A percentile compares a stretch with the other conserved stretches of the same genome.
These are phyloP conservation scores for Hamamelis virginiana DNA, from an alignment of 164 flowering plant genomes.

Conservation along the genomic window DNA sequence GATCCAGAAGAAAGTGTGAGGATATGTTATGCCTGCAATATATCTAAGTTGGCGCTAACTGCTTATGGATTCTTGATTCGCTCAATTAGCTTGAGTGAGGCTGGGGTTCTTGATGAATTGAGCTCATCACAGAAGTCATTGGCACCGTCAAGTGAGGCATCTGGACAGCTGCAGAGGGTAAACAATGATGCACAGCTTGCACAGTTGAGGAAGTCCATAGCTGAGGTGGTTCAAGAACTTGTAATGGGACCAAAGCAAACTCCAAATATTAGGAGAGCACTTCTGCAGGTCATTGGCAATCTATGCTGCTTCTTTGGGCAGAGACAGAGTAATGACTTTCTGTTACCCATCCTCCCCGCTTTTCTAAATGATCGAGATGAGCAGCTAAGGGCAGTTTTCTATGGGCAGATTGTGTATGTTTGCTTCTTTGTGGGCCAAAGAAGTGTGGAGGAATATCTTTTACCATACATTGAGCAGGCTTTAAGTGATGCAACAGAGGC, in stretches of 20 bases:
- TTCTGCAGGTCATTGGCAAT: conserved; percentile 77
- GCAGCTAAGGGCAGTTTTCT: conserved; percentile 85
- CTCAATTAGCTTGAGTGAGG: conserved; percentile 73
- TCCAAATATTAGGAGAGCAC: conserved; percentile 92
- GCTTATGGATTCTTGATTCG: conserved; percentile 83
- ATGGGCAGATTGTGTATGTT: conserved; percentile 79
- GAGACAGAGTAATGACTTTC: conserved; percentile 88
- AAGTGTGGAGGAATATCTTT: conserved; percentile 97
- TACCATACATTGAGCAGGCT: conserved; percentile 97
- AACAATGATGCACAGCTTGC: conserved; percentile 64
- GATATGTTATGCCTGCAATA: conserved; percentile 88
- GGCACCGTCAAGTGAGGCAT: conserved; percentile 35
- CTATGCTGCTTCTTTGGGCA: conserved; percentile 94
- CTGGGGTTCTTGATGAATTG: conserved; percentile 74
- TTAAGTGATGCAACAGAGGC: conserved; percentile 81
- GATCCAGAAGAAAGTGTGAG: conserved; percentile 99
- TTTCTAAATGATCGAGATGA: conserved; percentile 96
- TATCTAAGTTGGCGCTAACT: conserved; percentile 85
- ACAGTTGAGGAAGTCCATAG: conserved; percentile 78
- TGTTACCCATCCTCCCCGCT: conserved; percentile 93
- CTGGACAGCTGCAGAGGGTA: conserved; percentile 39
- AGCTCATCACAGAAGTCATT: conserved; percentile 40
- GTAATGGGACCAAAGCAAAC: conserved; percentile 99
- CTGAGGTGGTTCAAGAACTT: conserved; percentile 93
- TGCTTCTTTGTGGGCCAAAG: conserved; percentile 96